A percentile compares a stretch with the other conserved stretches of the same genome.
Conservation (phyloP, 2,329 filamentous ascomycete genomes). For the Uncinocarpus reesii region DNA sequence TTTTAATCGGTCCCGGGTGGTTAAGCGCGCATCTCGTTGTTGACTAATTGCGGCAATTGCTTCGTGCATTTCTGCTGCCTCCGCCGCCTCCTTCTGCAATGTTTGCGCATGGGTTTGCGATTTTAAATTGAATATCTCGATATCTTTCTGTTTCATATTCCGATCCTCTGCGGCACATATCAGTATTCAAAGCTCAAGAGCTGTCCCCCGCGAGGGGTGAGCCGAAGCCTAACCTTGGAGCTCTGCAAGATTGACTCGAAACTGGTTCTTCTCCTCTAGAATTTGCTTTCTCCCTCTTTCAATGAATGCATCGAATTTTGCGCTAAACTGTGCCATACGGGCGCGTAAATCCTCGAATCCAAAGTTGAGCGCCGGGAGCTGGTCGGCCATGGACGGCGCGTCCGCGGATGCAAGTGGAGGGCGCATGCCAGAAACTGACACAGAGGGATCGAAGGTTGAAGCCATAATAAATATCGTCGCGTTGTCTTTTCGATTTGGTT, state of each 20-base stretch:
- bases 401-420: conserved; percentile 43
- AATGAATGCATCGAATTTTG: conserved; percentile 86
- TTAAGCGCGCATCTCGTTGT: conserved; percentile 46
- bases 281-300: conserved; percentile 82
- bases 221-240: no score
- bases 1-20: conserved; percentile 47
- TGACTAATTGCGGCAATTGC: conserved; percentile 48
- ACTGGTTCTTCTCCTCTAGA: conserved; percentile 86
- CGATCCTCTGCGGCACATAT: conserved; percentile 83
- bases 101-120: conserved; percentile 46
- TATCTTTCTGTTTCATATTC: conserved; percentile 76
- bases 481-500: not conserved
- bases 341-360: conserved; percentile 92
- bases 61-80: conserved; percentile 52
- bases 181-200: no score
- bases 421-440: conserved; percentile 45
- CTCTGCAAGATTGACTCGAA: conserved; percentile 80
- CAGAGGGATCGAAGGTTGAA: conserved; percentile 46
- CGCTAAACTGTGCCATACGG: conserved; percentile 86
- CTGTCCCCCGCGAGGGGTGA: no score
- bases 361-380: conserved; percentile 81
- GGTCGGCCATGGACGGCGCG: conserved; percentile 52
- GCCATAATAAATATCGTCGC: not conserved
- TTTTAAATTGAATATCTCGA: conserved; percentile 60
- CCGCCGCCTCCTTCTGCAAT: conserved; percentile 50